Conservation (phyloP, 306 rosid species). For the Acacia crassicarpa region DNA sequence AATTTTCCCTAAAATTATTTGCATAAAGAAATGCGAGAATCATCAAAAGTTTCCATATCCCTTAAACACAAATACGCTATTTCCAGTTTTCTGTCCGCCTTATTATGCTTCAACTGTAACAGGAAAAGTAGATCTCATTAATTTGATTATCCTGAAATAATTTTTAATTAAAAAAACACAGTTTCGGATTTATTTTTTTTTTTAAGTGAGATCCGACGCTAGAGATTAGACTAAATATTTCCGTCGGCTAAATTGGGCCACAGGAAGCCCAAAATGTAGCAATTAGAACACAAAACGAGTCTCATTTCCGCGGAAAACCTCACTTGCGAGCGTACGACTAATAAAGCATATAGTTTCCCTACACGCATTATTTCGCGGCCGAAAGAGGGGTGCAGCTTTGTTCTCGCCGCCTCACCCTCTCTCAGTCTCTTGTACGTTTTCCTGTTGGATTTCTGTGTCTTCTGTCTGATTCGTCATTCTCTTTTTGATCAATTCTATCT, state of each 20-base stretch:
- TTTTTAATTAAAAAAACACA: too few relatives aligned
- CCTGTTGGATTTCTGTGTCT: not conserved
- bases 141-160: too few relatives aligned
- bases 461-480: not conserved
- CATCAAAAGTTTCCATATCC: not conserved
- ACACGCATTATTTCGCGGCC: not conserved
- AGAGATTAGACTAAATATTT: not conserved
- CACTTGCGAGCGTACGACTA: not conserved
- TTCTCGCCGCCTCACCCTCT: conserved; percentile 27
- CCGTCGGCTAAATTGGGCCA: not conserved
- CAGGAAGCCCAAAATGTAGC: not conserved
- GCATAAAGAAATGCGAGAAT: not conserved
- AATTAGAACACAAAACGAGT: not conserved
- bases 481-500: not conserved
- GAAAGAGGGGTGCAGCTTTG: not conserved
- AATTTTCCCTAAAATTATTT: too few relatives aligned
- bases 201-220: not conserved
- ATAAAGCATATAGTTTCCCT: not conserved
- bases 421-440: conserved; percentile 17
- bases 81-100: too few relatives aligned
- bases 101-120: not conserved
- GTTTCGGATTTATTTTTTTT: too few relatives aligned
- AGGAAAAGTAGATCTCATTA: too few relatives aligned
- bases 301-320: not conserved
- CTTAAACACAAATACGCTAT: too few relatives aligned